phyloP scores from a whole-genome alignment of 306 rosid genomes.

The Prunus padus region DNA sequence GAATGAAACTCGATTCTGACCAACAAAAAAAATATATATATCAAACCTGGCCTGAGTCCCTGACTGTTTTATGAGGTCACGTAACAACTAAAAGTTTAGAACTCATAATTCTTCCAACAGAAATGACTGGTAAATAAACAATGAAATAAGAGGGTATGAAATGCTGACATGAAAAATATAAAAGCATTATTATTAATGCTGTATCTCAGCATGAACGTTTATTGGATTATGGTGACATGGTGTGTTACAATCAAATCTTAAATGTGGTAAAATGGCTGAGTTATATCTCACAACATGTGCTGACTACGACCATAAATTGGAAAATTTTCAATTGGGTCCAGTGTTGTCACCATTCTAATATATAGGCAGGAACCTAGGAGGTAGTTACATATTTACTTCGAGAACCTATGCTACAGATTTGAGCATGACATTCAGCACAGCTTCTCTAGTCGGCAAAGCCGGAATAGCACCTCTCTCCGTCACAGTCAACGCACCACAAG shows the following conservation, averaged over 20 bases:
- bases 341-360: conserved; percentile 19
- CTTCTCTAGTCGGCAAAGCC: conserved; percentile 80
- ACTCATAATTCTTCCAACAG: not conserved
- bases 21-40: too few species aligned
- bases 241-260: conserved; percentile 1
- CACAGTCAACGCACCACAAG: conserved; percentile 93
- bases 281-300: conserved; percentile 12
- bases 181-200: not conserved
- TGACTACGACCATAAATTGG: not conserved
- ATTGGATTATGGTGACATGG: not conserved
- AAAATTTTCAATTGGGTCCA: not conserved
- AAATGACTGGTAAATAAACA: not conserved
- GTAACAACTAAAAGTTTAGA: not conserved
- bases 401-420: conserved; percentile 43
- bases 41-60: not conserved
- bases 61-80: not conserved
- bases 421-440: conserved; percentile 60
- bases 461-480: conserved; percentile 97
- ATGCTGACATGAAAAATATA: not conserved
- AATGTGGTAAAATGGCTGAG: not conserved
- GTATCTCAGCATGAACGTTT: not conserved
- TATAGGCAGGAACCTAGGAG: conserved; percentile 5
- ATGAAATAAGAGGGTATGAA: not conserved
- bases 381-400: conserved; percentile 14
- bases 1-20: too few species aligned